Conservation (phyloP, 257 asterid genomes). For the Salvia hispanica region DNA sequence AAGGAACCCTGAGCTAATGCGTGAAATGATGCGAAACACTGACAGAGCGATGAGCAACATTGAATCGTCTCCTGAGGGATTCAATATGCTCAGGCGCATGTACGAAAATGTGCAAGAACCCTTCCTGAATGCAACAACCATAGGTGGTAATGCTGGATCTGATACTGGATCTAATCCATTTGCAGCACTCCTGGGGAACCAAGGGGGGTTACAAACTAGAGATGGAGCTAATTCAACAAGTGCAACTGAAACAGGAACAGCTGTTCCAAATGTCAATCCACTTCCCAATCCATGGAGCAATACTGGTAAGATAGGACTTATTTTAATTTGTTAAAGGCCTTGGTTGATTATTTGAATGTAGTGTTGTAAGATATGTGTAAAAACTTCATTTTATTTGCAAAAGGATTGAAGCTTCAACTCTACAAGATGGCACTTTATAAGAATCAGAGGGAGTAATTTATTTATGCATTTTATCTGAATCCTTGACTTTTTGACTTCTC, state of each 20-base stretch:
- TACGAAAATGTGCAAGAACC: slow-evolving; percentile 73
- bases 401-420: not conserved
- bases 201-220: slow-evolving; percentile 49
- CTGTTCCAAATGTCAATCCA: slow-evolving; percentile 60
- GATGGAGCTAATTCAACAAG: slow-evolving; percentile 45
- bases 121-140: slow-evolving; percentile 58
- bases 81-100: slow-evolving; percentile 75
- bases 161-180: slow-evolving; percentile 57
- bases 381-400: not conserved
- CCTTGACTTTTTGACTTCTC: not conserved
- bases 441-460: not conserved
- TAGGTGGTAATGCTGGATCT: slow-evolving; percentile 42
- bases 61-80: slow-evolving; percentile 76
- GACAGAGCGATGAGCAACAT: slow-evolving; percentile 71
- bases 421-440: not conserved
- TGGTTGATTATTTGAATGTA: slow-evolving; percentile 3
- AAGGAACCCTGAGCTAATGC: slow-evolving; percentile 71
- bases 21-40: slow-evolving; percentile 68
- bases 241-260: slow-evolving; percentile 50
- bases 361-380: not conserved
- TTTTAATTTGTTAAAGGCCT: slow-evolving; percentile 6
- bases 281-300: slow-evolving; percentile 68
- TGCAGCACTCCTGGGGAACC: slow-evolving; percentile 58
- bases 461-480: slow-evolving; percentile 1
- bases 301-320: slow-evolving; percentile 40